Base-by-base conservation (phyloP, 1,139 yeast genomes). In the Debaryomyces psychrophilus region DNA sequence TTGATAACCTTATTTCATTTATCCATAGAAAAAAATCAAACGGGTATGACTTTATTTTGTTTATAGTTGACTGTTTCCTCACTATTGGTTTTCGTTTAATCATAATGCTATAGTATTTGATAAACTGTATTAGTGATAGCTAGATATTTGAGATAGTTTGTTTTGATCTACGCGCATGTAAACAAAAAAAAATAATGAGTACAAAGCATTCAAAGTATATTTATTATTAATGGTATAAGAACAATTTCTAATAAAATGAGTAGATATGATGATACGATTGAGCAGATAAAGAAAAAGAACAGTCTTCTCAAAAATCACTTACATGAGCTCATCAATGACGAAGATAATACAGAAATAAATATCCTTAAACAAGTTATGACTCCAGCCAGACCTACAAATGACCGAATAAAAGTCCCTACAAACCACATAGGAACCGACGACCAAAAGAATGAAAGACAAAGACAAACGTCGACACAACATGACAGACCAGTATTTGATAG, bases 1-100 rank as follows among this genome's bases (percentile, higher is more conserved):
- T 77, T 5, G 83, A 67, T 41, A 76, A 73, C 15, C 81, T 54
- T 9, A 67, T 57, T 58, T 85, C 90, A 55, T 82, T 81, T 31
- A 80, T 44, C 41, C 73, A 69, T 4, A 85, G 67, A 44, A 75
- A 70, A 29, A 77, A 53, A 57, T 85, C 92, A 48, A 81, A 71
- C 0, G 90, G 90, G 43, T 77, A 76, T n/a, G 79, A 64, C 48
- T 66, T 66, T 26, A 81, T 49, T 49, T 67, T 65, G 23, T 79
- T 69, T 41, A 68, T 46, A 20, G 77, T 51, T 28, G 80, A 68
- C 50, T 65, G 67, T 47, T 54, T 59, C 44, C 72, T 55, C 17
- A 67, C 40, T 34, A 35, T 17, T 9, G 43, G 44, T 31, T 38
- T 37, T 35, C 37, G 23, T 34, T 26, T 36, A 33, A 14, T 22